Evolutionary conservation across 129 eudicot species (phyloP), one percentile per base, ranked within the genome.

Genomic region (Kitagawia praeruptora): DNA sequence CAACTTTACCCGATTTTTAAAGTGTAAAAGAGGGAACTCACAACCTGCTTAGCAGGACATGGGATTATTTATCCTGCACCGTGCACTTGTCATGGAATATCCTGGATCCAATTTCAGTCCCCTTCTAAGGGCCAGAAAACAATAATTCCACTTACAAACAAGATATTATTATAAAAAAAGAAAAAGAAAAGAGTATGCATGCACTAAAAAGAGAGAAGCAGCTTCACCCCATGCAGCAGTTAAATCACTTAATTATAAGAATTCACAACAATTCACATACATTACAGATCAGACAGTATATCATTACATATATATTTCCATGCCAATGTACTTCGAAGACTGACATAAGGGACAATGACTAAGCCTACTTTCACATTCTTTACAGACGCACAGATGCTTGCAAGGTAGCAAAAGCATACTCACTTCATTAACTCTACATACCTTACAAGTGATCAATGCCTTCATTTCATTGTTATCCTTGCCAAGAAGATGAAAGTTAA

Each of bases 341-440:
- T 85, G 91, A 73, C 97, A 92, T 84, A 88, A 66, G 6, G 97
- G 97, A 69, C 97, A 92, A 66, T 81, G 58, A 84, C 93, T 88
- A 86, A 90, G 53, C 87, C 85, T 90, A 82, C 85, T 85, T 79
- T 88, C 97, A 84, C 97, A 92, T 44, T 92, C 97, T 84, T 85
- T 92, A 88, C 97, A 92, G 67, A 90, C 74, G 76, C 97, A 90
- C 38, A 92, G 88, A 90, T 92, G 97, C 90, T 90, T 90, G 90
- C 97, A 92, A 61, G 97, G 97, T 69, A 92, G 82, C 81, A 92
- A 80, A 80, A 92, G 89, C 93, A 90, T 90, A 87, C 88, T 82
- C 15, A 85, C 91, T 76, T 88, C 91, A 61, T 90, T 92, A 49
- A 87, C 87, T 58, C 93, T 79, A 78, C 97, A 90, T 39, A 92